Evolutionary conservation across 148 eudicot genomes (phyloP).

Genomic region (Camellia japonica): DNA sequence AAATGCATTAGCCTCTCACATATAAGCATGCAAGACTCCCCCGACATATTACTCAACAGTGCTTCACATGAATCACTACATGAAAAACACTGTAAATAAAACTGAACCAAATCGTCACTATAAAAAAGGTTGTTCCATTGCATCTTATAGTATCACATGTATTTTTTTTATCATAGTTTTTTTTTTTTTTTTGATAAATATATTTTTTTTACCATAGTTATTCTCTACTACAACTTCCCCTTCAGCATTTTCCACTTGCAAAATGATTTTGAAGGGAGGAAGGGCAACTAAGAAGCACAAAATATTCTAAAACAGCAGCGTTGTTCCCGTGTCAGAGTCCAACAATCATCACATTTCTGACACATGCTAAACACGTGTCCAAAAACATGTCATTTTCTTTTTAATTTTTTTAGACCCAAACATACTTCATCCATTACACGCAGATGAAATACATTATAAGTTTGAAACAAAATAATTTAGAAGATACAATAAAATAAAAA

Average conservation of each 20-base stretch:
- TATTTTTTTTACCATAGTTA: not conserved
- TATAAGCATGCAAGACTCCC: not conserved
- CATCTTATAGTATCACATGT: not conserved
- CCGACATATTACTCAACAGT: not conserved
- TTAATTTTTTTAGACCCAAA: too few relatives aligned
- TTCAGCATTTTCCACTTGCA: not conserved
- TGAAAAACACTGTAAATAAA: not conserved
- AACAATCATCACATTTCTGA: too few relatives aligned
- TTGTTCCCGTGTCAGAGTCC: too few relatives aligned
- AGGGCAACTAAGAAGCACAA: not conserved
- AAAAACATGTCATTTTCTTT: too few relatives aligned
- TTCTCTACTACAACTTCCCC: not conserved
- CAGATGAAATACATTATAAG: too few relatives aligned
- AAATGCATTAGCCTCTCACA: too few relatives aligned
- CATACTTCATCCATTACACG: too few relatives aligned
- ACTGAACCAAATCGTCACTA: not conserved
- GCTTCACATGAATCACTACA: not conserved
- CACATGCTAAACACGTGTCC: too few relatives aligned
- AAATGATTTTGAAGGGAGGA: not conserved
- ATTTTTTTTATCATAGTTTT: too few relatives aligned
- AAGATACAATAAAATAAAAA: too few relatives aligned
- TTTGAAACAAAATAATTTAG: too few relatives aligned
- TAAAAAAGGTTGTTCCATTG: not conserved
- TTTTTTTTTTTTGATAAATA: not conserved
- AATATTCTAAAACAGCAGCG: not conserved